Evolutionary conservation across 208 protist genomes (phyloP).

Genomic region (Trypanosoma scelopori): DNA sequence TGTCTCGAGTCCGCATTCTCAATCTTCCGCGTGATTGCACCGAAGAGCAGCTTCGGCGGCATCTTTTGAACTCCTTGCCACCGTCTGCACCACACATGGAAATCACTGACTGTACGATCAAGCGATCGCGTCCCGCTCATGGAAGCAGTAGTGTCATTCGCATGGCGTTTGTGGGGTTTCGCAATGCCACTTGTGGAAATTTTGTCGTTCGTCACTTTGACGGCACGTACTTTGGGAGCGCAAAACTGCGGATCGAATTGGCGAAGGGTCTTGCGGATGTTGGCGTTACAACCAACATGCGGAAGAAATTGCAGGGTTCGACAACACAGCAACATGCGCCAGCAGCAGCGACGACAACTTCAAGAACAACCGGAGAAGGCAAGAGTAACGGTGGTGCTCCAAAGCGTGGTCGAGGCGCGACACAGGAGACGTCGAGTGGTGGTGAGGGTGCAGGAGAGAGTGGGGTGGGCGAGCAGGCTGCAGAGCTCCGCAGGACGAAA

Average conservation of each 20-base stretch:
- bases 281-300: conserved; percentile 62
- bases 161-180: conserved; percentile 97
- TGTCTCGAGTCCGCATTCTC: conserved; percentile 94
- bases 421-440: conserved; percentile 1
- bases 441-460: conserved; percentile 7
- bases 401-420: background rate
- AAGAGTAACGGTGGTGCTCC: conserved; percentile 5
- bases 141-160: conserved; percentile 69
- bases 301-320: conserved; percentile 37
- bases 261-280: conserved; percentile 75
- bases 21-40: conserved; percentile 94
- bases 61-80: conserved; percentile 73
- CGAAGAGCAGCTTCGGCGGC: conserved; percentile 88
- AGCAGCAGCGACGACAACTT: conserved; percentile 4
- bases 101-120: conserved; percentile 80
- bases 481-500: conserved; percentile 12
- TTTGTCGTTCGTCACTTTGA: conserved; percentile 92
- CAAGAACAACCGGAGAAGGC: too few species aligned
- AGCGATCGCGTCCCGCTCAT: conserved; percentile 18
- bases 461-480: conserved; percentile 15
- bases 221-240: conserved; percentile 93
- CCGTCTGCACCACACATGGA: conserved; percentile 82
- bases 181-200: conserved; percentile 76
- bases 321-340: conserved; percentile 13
- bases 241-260: conserved; percentile 86